phyloP scores from a whole-genome alignment of 176 grass and related monocot species.

The Stipa capillata region DNA sequence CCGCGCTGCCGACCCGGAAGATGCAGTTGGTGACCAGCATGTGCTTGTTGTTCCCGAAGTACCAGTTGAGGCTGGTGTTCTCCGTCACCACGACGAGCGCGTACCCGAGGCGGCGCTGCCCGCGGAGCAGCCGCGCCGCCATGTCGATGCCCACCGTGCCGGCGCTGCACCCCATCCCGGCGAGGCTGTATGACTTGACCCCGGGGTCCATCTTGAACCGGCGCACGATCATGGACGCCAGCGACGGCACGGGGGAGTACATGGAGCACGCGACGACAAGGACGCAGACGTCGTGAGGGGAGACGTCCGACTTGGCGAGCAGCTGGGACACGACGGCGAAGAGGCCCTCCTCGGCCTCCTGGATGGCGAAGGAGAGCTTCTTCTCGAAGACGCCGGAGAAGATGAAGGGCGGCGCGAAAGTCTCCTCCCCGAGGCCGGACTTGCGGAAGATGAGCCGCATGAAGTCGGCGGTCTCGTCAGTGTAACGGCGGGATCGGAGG shows the following conservation, averaged over 20 bases:
- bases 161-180: conserved; percentile 84
- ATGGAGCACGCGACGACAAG: conserved; percentile 75
- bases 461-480: conserved; percentile 48
- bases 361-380: conserved; percentile 34
- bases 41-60: conserved; percentile 85
- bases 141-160: conserved; percentile 55
- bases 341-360: conserved; percentile 73
- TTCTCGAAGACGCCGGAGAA: conserved; percentile 36
- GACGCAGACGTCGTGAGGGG: conserved; percentile 23
- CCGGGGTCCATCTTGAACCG: conserved; percentile 32
- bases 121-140: conserved; percentile 42
- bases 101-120: conserved; percentile 15
- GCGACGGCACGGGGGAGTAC: conserved; percentile 56
- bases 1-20: conserved; percentile 68
- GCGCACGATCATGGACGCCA: conserved; percentile 43
- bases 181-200: conserved; percentile 55
- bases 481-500: conserved; percentile 21
- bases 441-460: conserved; percentile 72
- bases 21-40: conserved; percentile 97
- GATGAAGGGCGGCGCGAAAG: conserved; percentile 63
- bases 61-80: conserved; percentile 84
- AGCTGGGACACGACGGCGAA: conserved; percentile 45
- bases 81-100: conserved; percentile 83
- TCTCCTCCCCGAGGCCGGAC: conserved; percentile 77
- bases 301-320: conserved; percentile 53